A percentile compares a stretch with the other conserved stretches of the same genome.
phyloP scores from a whole-genome alignment of 1,284 basidiomycete species.

The Papiliotrema nemorosa region DNA sequence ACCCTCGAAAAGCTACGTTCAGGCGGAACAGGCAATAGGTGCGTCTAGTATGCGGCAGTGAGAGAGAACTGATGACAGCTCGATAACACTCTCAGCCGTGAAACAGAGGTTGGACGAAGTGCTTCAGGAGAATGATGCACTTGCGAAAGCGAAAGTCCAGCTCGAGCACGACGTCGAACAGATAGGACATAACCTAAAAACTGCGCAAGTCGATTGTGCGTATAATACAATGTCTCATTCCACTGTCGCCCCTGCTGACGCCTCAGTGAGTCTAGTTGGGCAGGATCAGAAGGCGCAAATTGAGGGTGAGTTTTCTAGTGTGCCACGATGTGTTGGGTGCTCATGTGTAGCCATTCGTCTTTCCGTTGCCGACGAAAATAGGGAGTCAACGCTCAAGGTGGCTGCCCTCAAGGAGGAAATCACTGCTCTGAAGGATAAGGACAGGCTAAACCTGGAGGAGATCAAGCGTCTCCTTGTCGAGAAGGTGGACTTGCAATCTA shows the following conservation, averaged over 20 bases:
- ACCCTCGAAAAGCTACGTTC: slow-evolving; percentile 83
- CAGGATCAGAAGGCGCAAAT: slow-evolving; percentile 50
- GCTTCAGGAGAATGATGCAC: slow-evolving; percentile 70
- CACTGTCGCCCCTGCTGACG: not conserved
- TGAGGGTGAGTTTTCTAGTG: not conserved
- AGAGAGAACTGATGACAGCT: slow-evolving; percentile 50
- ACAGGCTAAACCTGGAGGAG: slow-evolving; percentile 86
- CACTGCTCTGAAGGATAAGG: slow-evolving; percentile 73
- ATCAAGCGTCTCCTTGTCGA: slow-evolving; percentile 79
- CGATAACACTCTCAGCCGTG: slow-evolving; percentile 81
- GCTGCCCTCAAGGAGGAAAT: slow-evolving; percentile 69
- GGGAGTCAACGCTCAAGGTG: too few relatives aligned
- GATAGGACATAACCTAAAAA: slow-evolving; percentile 66
- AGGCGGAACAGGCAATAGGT: slow-evolving; percentile 78
- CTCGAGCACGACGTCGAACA: slow-evolving; percentile 59
- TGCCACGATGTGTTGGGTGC: not conserved
- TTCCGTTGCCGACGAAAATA: slow-evolving; percentile 44
- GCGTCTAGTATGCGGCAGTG: slow-evolving; percentile 27
- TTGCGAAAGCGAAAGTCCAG: slow-evolving; percentile 57
- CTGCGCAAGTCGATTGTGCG: slow-evolving; percentile 83
- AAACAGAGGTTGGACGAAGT: slow-evolving; percentile 83
- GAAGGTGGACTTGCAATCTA: slow-evolving; percentile 84
- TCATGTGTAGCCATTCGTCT: not conserved
- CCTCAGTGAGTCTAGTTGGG: slow-evolving; percentile 46
- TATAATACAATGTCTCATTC: slow-evolving; percentile 14